A percentile compares a stretch with the other conserved stretches of the same genome.
Evolutionary conservation across 73 alveolate species (phyloP).

Genomic region (Paramecium octaurelia): DNA sequence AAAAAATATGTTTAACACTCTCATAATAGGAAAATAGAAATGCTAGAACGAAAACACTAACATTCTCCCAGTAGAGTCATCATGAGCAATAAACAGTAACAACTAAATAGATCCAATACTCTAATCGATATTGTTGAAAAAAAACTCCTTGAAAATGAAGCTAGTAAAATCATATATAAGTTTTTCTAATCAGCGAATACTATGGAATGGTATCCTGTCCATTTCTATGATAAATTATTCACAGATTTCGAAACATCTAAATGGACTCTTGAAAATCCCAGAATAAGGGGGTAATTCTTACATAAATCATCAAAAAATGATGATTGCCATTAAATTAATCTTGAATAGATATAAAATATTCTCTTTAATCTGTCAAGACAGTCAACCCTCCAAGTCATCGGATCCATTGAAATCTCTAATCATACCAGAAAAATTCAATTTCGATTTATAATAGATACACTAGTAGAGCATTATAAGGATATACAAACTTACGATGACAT

Average conservation of each 20-base stretch:
- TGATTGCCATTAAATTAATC: neutral
- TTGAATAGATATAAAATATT: neutral
- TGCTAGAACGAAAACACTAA: neutral
- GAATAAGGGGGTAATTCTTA: neutral
- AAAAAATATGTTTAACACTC: neutral
- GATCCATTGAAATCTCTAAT: constrained; percentile 13
- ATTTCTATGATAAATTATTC: constrained; percentile 12
- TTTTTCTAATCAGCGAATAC: neutral
- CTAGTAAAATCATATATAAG: neutral
- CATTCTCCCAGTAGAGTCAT: neutral
- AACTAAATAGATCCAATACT: neutral
- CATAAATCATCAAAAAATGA: neutral
- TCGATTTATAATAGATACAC: neutral
- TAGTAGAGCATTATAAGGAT: neutral
- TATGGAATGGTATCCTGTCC: neutral
- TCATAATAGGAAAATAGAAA: neutral
- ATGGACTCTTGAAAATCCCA: neutral
- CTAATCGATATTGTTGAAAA: neutral
- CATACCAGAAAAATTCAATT: neutral
- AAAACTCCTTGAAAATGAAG: constrained; percentile 12
- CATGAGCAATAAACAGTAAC: neutral
- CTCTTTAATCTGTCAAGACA: neutral
- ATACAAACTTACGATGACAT: neutral
- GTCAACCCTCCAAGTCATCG: neutral
- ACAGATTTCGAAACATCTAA: constrained; percentile 1